Conservation (phyloP, 2,329 filamentous ascomycete genomes). For the Botrytis porri region DNA sequence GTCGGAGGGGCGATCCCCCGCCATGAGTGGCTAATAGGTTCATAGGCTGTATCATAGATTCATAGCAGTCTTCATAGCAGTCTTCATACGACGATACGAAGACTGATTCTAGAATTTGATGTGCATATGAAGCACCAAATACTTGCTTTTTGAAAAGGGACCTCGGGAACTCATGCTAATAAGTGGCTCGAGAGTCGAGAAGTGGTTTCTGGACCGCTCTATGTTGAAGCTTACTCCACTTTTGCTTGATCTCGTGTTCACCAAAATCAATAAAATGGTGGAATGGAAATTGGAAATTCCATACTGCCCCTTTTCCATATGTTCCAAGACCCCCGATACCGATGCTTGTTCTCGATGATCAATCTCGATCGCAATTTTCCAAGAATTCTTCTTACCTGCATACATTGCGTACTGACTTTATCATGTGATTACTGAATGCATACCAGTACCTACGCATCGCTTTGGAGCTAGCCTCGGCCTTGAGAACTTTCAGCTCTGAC, state of each 20-base stretch:
- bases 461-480: not conserved
- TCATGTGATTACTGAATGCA: not conserved
- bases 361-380: not conserved
- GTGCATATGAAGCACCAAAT: not conserved
- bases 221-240: not conserved
- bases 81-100: not conserved
- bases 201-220: not conserved
- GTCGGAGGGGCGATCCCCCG: not conserved
- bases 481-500: not conserved
- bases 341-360: not conserved
- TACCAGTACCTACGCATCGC: not conserved
- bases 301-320: not conserved
- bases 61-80: not conserved
- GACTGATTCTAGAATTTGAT: not conserved
- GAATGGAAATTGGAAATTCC: not conserved
- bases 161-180: not conserved
- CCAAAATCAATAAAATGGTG: not conserved
- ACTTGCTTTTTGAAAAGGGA: not conserved
- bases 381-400: not conserved
- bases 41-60: not conserved
- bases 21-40: not conserved
- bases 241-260: not conserved
- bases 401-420: not conserved
- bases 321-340: not conserved
- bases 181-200: too few species aligned